Percentiles rank a stretch among this genome's conserved stretches.
These are phyloP conservation scores for Ogataea trehaloabstinens DNA, from an alignment of 805 yeast species.

Conservation along the genomic window DNA sequence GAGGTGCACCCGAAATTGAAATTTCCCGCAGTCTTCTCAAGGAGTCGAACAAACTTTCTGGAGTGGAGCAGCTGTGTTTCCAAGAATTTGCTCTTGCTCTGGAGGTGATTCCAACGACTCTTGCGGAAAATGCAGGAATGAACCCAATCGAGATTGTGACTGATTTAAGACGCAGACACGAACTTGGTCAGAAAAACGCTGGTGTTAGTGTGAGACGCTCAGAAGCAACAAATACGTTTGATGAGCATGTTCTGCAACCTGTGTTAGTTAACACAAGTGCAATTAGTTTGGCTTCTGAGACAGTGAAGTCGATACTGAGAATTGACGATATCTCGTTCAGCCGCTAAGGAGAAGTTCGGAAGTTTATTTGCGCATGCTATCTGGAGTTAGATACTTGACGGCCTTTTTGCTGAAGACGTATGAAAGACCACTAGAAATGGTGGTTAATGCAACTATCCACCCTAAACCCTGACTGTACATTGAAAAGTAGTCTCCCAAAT, in stretches of 20 bases:
- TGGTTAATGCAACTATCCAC: slow-evolving; percentile 63
- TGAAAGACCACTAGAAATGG: slow-evolving; percentile 73
- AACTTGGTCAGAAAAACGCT: slow-evolving; percentile 85
- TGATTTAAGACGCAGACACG: slow-evolving; percentile 88
- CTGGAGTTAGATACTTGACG: slow-evolving; percentile 47
- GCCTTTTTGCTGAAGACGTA: slow-evolving; percentile 72
- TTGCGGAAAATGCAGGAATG: slow-evolving; percentile 94
- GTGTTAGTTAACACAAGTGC: slow-evolving; percentile 94
- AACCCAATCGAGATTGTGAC: slow-evolving; percentile 90
- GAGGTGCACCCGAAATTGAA: slow-evolving; percentile 97
- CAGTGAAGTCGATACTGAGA: slow-evolving; percentile 92
- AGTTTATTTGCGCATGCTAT: background rate
- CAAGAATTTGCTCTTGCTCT: slow-evolving; percentile 89
- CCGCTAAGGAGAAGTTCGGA: too few relatives aligned
- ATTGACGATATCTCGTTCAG: slow-evolving; percentile 96
- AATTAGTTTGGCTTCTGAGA: slow-evolving; percentile 90
- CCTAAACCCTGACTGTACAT: slow-evolving; percentile 36
- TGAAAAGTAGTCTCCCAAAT: slow-evolving; percentile 32
- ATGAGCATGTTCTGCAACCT: slow-evolving; percentile 96
- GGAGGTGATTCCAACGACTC: slow-evolving; percentile 89
- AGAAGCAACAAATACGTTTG: slow-evolving; percentile 85
- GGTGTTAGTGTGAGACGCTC: slow-evolving; percentile 95
- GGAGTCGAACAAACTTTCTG: slow-evolving; percentile 71
- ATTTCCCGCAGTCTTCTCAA: slow-evolving; percentile 69
- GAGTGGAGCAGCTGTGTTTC: slow-evolving; percentile 88